Conservation (phyloP, 2,329 filamentous ascomycete genomes). For the Paraconiothyrium sp. region DNA sequence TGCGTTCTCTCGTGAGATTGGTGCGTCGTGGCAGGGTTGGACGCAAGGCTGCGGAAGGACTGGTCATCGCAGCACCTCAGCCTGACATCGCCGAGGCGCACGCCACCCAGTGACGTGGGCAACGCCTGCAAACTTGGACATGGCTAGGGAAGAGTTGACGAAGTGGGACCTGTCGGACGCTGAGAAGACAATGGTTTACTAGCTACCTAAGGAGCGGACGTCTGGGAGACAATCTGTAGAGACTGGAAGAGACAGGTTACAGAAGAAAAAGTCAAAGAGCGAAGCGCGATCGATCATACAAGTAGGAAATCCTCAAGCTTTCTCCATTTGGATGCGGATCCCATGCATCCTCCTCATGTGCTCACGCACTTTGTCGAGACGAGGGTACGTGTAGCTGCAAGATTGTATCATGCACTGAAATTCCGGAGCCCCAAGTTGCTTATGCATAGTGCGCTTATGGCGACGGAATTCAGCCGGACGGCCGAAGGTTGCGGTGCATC, state of each 20-base stretch:
- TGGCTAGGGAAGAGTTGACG: not conserved
- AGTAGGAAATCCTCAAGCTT: not conserved
- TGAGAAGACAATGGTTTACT: not conserved
- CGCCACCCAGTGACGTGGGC: not conserved
- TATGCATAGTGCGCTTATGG: slow-evolving; percentile 12
- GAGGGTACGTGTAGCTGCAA: slow-evolving; percentile 17
- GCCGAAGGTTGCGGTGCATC: slow-evolving; percentile 13
- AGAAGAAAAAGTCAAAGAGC: not conserved
- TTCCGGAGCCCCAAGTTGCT: not conserved
- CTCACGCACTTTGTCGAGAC: slow-evolving; percentile 16
- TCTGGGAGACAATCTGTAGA: not conserved
- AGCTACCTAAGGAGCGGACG: slow-evolving; percentile 11
- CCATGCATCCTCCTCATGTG: slow-evolving; percentile 21
- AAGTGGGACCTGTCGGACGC: not conserved
- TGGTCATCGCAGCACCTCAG: slow-evolving; percentile 6
- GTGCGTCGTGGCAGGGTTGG: not conserved
- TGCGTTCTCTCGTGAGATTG: not conserved
- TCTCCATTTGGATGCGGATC: not conserved
- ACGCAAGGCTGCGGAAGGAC: not conserved
- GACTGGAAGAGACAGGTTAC: not conserved
- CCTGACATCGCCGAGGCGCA: not conserved
- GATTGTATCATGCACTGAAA: slow-evolving; percentile 9
- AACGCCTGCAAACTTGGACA: not conserved
- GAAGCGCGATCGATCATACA: not conserved
- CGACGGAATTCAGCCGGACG: slow-evolving; percentile 16